A percentile compares a stretch with the other conserved stretches of the same genome.
Conservation (phyloP, 2,329 filamentous ascomycete genomes). For the Aspergillus vadensis region DNA sequence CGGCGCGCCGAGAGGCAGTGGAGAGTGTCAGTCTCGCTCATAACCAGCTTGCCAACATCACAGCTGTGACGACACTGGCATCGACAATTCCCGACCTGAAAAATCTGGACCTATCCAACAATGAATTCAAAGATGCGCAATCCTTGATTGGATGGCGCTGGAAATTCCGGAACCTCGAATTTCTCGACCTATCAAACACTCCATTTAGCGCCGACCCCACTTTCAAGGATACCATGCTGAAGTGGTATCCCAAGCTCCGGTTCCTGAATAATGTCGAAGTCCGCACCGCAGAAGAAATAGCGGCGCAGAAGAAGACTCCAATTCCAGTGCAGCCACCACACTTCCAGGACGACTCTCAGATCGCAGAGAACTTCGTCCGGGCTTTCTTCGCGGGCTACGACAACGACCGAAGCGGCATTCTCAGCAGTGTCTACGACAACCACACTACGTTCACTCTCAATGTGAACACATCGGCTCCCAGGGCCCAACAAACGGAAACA, state of each 20-base stretch:
- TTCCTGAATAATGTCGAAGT: conserved; percentile 75
- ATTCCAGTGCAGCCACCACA: conserved; percentile 66
- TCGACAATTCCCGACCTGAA: conserved; percentile 81
- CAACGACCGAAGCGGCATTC: conserved; percentile 64
- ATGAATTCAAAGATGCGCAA: conserved; percentile 70
- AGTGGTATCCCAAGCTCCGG: conserved; percentile 81
- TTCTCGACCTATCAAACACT: conserved; percentile 76
- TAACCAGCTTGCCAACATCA: conserved; percentile 75
- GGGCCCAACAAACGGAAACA: conserved; percentile 52
- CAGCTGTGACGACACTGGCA: conserved; percentile 72
- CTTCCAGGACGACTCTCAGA: conserved; percentile 72
- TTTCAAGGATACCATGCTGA: conserved; percentile 68
- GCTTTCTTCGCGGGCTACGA: conserved; percentile 77
- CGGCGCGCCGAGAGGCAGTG: conserved; percentile 76
- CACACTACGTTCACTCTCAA: conserved; percentile 74
- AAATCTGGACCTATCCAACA: conserved; percentile 85
- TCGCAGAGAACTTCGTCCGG: conserved; percentile 74
- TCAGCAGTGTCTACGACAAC: conserved; percentile 72
- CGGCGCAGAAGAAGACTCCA: conserved; percentile 58
- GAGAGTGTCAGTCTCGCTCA: conserved; percentile 77
- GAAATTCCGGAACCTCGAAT: conserved; percentile 77
- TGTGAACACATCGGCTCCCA: conserved; percentile 65
- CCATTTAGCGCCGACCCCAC: conserved; percentile 66
- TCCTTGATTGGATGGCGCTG: conserved; percentile 74
- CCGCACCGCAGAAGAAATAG: conserved; percentile 70